phyloP scores from a whole-genome alignment of 2,329 filamentous ascomycete species.

The Ceratocystiopsis minuta region DNA sequence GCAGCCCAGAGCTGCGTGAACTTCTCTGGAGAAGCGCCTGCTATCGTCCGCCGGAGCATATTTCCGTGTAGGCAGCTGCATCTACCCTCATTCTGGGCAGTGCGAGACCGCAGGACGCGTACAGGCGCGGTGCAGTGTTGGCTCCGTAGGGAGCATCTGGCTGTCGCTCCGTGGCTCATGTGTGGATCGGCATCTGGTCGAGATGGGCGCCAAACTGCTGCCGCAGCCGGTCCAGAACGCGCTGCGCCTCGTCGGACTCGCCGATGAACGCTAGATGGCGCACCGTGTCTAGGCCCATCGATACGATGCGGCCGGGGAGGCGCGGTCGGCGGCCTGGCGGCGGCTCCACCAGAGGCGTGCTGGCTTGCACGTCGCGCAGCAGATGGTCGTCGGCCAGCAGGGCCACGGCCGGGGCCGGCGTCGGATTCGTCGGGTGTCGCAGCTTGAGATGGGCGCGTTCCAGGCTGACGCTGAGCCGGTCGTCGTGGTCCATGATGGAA shows the following conservation, averaged over 20 bases:
- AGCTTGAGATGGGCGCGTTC: constrained; percentile 36
- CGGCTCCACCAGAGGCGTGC: constrained; percentile 1
- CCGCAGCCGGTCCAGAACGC: constrained; percentile 15
- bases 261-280: constrained; percentile 25
- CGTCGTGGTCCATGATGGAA: constrained; percentile 24
- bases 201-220: constrained; percentile 8
- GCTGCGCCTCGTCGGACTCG: constrained; percentile 22
- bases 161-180: background rate
- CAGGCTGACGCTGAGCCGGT: constrained; percentile 18
- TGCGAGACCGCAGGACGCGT: no score
- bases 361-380: constrained; percentile 7
- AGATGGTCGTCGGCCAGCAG: constrained; percentile 19
- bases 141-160: no score
- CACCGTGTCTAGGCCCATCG: constrained; percentile 28
- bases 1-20: no score
- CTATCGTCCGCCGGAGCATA: no score
- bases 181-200: constrained; percentile 4
- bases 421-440: constrained; percentile 33
- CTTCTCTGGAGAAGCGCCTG: no score
- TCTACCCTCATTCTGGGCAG: no score
- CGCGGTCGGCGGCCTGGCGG: constrained; percentile 12
- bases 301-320: constrained; percentile 15
- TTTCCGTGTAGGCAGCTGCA: no score
- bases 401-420: constrained; percentile 26
- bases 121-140: no score